phyloP scores from a whole-genome alignment of 352 stramenopile species.

The Pythium dissotocum region DNA sequence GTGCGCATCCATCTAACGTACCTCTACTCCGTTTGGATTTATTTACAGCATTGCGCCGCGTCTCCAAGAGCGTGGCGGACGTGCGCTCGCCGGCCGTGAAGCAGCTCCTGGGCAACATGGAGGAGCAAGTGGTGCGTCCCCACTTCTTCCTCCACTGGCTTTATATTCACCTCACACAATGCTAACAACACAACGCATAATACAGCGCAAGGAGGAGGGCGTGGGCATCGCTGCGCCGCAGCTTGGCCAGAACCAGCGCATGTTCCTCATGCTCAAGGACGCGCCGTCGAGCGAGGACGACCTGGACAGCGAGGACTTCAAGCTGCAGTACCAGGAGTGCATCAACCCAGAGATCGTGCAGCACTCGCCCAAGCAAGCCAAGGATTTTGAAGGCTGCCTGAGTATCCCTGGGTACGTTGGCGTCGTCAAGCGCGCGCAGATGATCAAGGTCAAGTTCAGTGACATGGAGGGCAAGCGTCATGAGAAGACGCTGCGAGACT shows the following conservation, averaged over 20 bases:
- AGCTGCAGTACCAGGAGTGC: slow-evolving; percentile 70
- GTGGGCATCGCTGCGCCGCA: slow-evolving; percentile 80
- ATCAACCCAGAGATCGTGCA: slow-evolving; percentile 77
- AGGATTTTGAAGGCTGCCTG: slow-evolving; percentile 86
- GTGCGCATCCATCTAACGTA: neutral
- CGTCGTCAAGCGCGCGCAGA: slow-evolving; percentile 56
- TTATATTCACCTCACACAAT: neutral
- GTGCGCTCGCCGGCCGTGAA: slow-evolving; percentile 47
- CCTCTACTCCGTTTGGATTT: neutral
- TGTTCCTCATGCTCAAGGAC: slow-evolving; percentile 85
- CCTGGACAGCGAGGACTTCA: slow-evolving; percentile 29
- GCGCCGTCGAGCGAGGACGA: slow-evolving; percentile 66
- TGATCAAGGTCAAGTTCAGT: slow-evolving; percentile 71
- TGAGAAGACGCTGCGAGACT: slow-evolving; percentile 63
- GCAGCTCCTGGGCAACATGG: slow-evolving; percentile 57
- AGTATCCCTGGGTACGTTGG: slow-evolving; percentile 82
- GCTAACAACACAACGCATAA: neutral
- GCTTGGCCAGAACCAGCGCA: slow-evolving; percentile 70
- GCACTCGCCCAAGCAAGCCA: slow-evolving; percentile 47
- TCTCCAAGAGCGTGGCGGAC: slow-evolving; percentile 71
- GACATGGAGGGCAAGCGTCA: slow-evolving; percentile 49
- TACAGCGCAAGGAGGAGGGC: slow-evolving; percentile 60
- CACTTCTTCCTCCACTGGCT: neutral
- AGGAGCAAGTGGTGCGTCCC: slow-evolving; percentile 58
- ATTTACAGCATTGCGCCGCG: slow-evolving; percentile 47